Percentiles rank a stretch among this genome's conserved stretches.
Conservation (phyloP, 306 rosid species). For the Vigna nakashimae region DNA sequence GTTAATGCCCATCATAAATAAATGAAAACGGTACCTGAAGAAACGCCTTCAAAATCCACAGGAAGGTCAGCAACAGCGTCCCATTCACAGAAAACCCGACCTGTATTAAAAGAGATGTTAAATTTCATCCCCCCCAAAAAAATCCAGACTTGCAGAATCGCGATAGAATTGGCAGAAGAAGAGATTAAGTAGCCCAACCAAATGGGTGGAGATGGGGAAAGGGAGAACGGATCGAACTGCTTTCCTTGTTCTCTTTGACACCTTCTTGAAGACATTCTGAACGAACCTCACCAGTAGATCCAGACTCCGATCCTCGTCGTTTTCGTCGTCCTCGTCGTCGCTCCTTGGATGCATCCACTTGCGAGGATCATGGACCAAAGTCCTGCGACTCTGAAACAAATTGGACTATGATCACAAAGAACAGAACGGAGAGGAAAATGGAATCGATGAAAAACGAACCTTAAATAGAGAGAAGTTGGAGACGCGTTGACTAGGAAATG, state of each 20-base stretch:
- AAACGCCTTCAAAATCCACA: constrained; percentile 82
- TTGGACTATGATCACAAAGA: neutral
- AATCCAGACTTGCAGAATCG: neutral
- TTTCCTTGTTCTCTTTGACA: constrained; percentile 67
- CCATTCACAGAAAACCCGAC: constrained; percentile 80
- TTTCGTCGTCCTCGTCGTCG: constrained; percentile 57
- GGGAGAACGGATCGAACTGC: constrained; percentile 85
- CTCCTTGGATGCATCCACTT: constrained; percentile 60
- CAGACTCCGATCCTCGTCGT: constrained; percentile 76
- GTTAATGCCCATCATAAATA: neutral
- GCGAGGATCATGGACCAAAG: constrained; percentile 56
- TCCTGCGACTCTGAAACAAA: constrained; percentile 56
- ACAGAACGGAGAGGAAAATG: neutral
- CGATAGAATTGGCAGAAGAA: neutral
- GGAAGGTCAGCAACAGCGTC: constrained; percentile 63
- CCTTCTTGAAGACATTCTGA: constrained; percentile 69
- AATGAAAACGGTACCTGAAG: constrained; percentile 63
- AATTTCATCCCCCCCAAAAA: neutral
- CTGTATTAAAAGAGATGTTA: constrained; percentile 38
- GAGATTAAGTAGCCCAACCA: constrained; percentile 49
- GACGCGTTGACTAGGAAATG: constrained; percentile 44
- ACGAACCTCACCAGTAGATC: constrained; percentile 74
- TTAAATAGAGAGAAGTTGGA: constrained; percentile 44
- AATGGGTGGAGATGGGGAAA: constrained; percentile 59
- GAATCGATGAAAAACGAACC: neutral